Base-by-base conservation (phyloP, 2,329 filamentous ascomycete genomes). In the Nigrospora oryzae region DNA sequence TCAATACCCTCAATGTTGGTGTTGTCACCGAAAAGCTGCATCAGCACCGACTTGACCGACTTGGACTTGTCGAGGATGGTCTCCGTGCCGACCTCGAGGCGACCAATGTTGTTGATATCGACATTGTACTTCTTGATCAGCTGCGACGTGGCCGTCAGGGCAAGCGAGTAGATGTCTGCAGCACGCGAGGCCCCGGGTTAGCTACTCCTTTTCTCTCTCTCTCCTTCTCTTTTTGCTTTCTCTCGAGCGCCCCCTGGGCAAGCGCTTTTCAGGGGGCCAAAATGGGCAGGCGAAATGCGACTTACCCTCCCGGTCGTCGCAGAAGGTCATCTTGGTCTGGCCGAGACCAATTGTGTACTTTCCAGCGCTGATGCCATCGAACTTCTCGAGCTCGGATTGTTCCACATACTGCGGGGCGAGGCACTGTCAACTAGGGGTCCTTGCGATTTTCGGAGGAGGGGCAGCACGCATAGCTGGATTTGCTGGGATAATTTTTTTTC, bases 331-430 rank as follows among this genome's bases (percentile, higher is more conserved):
- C 73, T 86, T 89, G 63, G 85, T 91, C 77, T 93, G 87, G 59
- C 87, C 87, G 46, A 93, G 83, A 66, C 87, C 87, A 70, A 93
- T 91, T 61, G 87, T 93, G 76, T 93, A 93, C 72, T 93, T 93
- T 55, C 87, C 87, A 46, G 81, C 66, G 64, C 78, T 78, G 59
- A 88, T 86, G 64, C 86, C 86, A 79, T 93, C 87, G 69, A 89
- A 88, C 69, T 88, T 86, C 68, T 91, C 86, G 51, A 93, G 79
- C 65, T 90, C 86, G 46, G 73, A 66, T 71, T 93, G 87, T 63
- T 90, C 84, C 59, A 93, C 86, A 69, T 88, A 93, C 86, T 91
- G 51, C 31, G 45, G 38, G 42, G 38, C 37, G 47, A 50, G 43
- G 44, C 38, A 40, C 43, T 23, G 50, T 60, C 42, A 60, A 52